These are phyloP conservation scores for Hymenotorrendiella dingleyae DNA, from an alignment of 2,329 filamentous ascomycete genomes.

Conservation along the genomic window DNA sequence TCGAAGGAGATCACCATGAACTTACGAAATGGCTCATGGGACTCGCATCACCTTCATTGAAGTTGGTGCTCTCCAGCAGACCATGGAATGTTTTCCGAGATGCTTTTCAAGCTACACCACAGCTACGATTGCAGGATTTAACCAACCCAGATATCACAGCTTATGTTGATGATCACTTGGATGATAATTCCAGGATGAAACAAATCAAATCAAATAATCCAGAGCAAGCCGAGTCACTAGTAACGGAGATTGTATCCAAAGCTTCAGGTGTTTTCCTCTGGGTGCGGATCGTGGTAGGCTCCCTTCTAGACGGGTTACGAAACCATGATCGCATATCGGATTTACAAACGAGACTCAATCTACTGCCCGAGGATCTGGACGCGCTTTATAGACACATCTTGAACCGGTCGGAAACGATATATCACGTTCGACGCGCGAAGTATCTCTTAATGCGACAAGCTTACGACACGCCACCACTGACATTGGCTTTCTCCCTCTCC, in stretches of 20 bases:
- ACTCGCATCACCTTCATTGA: too few species aligned
- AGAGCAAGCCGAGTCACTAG: background rate
- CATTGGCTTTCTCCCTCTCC: too few species aligned
- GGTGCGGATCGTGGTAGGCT: slow-evolving; percentile 7
- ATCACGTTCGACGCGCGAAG: background rate
- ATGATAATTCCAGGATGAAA: background rate
- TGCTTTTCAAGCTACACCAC: background rate
- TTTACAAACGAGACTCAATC: background rate
- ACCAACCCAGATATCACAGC: slow-evolving; percentile 4
- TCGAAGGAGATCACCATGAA: background rate
- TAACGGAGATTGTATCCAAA: slow-evolving; percentile 1
- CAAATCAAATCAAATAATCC: background rate
- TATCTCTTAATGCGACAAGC: background rate
- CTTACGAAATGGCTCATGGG: too few species aligned
- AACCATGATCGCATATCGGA: slow-evolving; percentile 4
- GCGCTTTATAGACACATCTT: slow-evolving; percentile 2
- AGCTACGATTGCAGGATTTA: slow-evolving; percentile 6
- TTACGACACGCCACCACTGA: too few species aligned
- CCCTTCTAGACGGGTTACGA: slow-evolving; percentile 3
- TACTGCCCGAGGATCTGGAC: slow-evolving; percentile 4
- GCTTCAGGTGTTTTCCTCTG: slow-evolving; percentile 9
- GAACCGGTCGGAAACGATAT: background rate
- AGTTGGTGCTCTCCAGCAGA: slow-evolving; percentile 6
- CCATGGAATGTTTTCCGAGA: slow-evolving; percentile 3
- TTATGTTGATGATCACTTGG: slow-evolving; percentile 3